Conservation (phyloP, 371 early-diverging fungal species). For the Chytridium lagenaria region DNA sequence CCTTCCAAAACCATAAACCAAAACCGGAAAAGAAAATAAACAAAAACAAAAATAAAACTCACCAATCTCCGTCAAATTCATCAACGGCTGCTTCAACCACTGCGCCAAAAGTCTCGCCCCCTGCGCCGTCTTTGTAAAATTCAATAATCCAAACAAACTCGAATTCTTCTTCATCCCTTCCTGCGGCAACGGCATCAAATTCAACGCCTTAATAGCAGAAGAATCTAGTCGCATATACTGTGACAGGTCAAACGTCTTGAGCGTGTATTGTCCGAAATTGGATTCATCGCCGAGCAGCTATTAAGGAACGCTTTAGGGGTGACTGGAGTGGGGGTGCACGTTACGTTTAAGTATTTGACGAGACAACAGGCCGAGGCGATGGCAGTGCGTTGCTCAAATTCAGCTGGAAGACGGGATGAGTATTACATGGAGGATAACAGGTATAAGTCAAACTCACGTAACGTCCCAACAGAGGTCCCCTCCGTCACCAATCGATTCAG, state of each 20-base stretch:
- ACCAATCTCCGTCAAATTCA: conserved; percentile 76
- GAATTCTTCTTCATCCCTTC: conserved; percentile 81
- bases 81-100: conserved; percentile 95
- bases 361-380: conserved; percentile 78
- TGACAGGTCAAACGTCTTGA: conserved; percentile 76
- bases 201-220: conserved; percentile 87
- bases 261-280: conserved; percentile 74
- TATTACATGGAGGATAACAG: background rate
- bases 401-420: conserved; percentile 58
- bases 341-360: conserved; percentile 77
- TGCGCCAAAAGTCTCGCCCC: conserved; percentile 86
- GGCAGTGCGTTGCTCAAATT: conserved; percentile 81
- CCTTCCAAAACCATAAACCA: too few species aligned
- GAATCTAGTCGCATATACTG: conserved; percentile 94
- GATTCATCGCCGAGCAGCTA: conserved; percentile 75
- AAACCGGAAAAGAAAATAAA: too few species aligned
- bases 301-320: too few species aligned
- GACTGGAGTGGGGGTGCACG: too few species aligned
- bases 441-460: conserved; percentile 60
- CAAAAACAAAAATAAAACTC: conserved; percentile 14
- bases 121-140: conserved; percentile 90
- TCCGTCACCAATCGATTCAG: conserved; percentile 77
- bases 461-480: conserved; percentile 67
- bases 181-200: conserved; percentile 78
- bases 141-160: conserved; percentile 85